Evolutionary conservation across 331 rosid genomes (phyloP).

Genomic region (Ulmus americana): DNA sequence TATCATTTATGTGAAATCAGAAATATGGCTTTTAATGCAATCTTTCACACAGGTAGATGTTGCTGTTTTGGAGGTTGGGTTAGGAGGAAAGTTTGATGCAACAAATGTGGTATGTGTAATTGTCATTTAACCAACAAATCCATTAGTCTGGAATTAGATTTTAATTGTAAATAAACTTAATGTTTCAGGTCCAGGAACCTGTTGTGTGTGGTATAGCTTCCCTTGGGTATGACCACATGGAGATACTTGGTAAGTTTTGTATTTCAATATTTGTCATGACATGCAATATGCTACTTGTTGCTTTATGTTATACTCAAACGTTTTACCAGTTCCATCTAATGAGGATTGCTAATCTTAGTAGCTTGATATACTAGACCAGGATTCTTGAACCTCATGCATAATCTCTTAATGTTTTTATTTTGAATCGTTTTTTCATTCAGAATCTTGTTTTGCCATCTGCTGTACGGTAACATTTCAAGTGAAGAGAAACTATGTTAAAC

Average conservation of each 20-base stretch:
- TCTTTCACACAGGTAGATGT: constrained; percentile 72
- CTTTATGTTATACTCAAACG: background rate
- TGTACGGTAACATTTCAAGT: too few relatives aligned
- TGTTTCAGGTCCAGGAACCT: constrained; percentile 76
- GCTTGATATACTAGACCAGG: background rate
- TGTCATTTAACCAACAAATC: constrained; percentile 10
- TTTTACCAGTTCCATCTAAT: background rate
- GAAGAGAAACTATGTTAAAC: too few relatives aligned
- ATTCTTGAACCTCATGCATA: background rate
- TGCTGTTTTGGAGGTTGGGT: constrained; percentile 89
- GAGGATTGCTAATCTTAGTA: background rate
- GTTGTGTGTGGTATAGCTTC: constrained; percentile 85
- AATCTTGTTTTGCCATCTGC: too few relatives aligned
- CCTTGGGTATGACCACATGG: constrained; percentile 98
- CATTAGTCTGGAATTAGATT: constrained; percentile 7
- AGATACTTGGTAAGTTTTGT: constrained; percentile 85
- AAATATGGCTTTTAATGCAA: constrained; percentile 9
- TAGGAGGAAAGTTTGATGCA: constrained; percentile 88
- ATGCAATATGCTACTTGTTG: background rate
- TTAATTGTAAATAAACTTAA: constrained; percentile 14
- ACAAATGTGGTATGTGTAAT: constrained; percentile 74
- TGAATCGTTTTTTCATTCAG: background rate
- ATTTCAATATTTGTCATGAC: constrained; percentile 12
- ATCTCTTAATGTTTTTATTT: background rate
- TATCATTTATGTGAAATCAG: background rate